Percentiles rank a stretch among this genome's conserved stretches.
Conservation (phyloP, 805 yeast genomes). For the Candida verbasci region DNA sequence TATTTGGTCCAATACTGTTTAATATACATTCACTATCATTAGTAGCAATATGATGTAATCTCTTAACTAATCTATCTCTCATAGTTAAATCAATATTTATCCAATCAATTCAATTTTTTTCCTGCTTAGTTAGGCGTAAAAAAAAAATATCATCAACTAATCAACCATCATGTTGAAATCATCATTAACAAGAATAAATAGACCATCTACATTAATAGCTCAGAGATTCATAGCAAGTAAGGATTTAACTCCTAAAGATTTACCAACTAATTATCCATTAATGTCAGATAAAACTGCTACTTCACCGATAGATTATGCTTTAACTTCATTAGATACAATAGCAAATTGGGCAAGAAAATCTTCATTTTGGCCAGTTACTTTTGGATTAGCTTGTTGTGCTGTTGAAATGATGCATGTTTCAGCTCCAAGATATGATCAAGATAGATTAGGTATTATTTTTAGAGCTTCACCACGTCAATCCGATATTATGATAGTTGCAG, state of each 20-base stretch:
- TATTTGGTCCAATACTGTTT: no score
- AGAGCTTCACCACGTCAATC: slow-evolving; percentile 93
- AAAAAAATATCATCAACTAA: neutral
- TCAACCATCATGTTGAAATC: slow-evolving; percentile 2
- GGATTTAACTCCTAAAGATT: slow-evolving; percentile 44
- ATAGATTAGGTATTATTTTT: slow-evolving; percentile 86
- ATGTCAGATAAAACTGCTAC: slow-evolving; percentile 55
- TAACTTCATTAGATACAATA: slow-evolving; percentile 75
- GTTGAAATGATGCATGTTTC: slow-evolving; percentile 95
- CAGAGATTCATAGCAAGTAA: slow-evolving; percentile 30
- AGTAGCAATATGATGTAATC: no score
- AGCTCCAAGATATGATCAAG: slow-evolving; percentile 88
- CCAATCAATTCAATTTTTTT: slow-evolving; percentile 5
- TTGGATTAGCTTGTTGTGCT: slow-evolving; percentile 91
- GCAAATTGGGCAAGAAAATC: slow-evolving; percentile 92
- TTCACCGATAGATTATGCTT: slow-evolving; percentile 70
- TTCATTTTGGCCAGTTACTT: slow-evolving; percentile 90
- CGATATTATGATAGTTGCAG: slow-evolving; percentile 89
- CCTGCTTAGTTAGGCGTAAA: slow-evolving; percentile 2
- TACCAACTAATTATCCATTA: slow-evolving; percentile 69
- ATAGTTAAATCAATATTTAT: neutral
- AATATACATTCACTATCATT: no score
- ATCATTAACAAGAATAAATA: slow-evolving; percentile 1
- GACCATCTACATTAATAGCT: slow-evolving; percentile 4
- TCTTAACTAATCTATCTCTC: neutral